Base-by-base conservation (phyloP, 768 basidiomycete species). In the Leucogyrophana mollusca region DNA sequence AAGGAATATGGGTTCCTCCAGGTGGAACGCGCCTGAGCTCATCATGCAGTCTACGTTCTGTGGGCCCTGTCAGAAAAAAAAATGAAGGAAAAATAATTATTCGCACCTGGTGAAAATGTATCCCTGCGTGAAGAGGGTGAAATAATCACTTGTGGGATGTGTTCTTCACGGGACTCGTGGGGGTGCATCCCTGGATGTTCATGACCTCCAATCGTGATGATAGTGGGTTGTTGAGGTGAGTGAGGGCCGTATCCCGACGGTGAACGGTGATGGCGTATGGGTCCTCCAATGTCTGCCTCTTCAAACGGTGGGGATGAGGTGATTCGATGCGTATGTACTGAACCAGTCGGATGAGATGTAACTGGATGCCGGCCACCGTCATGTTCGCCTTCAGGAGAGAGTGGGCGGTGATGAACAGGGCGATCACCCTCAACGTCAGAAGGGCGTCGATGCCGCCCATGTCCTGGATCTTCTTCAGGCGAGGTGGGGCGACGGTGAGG, bases 131-230 rank as follows among this genome's bases (percentile, higher is more conserved):
- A 23, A 17, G 45, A 25, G 21, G 44, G 52, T 18, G 21, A 16
- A 22, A 42, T 24, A 24, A 46, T 22, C 18, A 53, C 40, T 17
- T 7, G 24, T 27, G 10, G 48, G 13, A 34, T 20, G 10, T 20
- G 27, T 13, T 30, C 27, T 30, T 13, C 7, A 30, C 13, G 24
- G 23, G 25, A 4, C 6, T 42, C 40, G 32, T 16, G 40, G 8
- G 21, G 23, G n/a, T n/a, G 11, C 13, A 11, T 41, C 7, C 50
- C 59, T 10, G 34, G 30, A 21, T 37, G 35, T 9, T 51, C 34
- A n/a, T n/a, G n/a, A 9, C 54, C 50, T 13, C 56, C 62, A 27
- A 65, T 30, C 45, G 61, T 59, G 17, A 65, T 66, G 21, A 65
- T 57, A 8, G 64, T 65, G 17, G 64, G 64, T 9, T 53, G 55